Percentiles rank a stretch among this genome's conserved stretches.
Conservation (phyloP, 352 stramenopile genomes). For the Pythium dissimile region DNA sequence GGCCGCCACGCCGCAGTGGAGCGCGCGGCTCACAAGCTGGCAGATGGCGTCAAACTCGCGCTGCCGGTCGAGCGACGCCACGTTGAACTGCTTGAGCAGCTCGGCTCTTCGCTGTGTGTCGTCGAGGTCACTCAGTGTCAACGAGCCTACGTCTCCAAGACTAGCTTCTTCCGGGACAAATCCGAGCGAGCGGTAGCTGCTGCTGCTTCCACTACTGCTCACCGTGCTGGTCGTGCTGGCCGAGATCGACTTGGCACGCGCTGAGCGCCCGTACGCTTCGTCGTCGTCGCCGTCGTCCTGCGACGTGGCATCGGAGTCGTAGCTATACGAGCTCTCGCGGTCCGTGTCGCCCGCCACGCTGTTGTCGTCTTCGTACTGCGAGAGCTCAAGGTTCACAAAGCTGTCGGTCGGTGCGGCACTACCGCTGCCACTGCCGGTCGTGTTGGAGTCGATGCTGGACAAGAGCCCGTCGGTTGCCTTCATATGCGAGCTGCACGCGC, state of each 20-base stretch:
- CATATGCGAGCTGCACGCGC: constrained; percentile 24
- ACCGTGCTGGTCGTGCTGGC: constrained; percentile 3
- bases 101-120: constrained; percentile 36
- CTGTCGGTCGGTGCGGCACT: constrained; percentile 4
- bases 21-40: constrained; percentile 52
- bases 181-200: constrained; percentile 1
- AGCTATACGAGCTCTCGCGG: constrained; percentile 22
- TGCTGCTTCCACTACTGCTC: constrained; percentile 8
- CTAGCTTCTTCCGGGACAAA: constrained; percentile 28
- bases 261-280: not conserved
- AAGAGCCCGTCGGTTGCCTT: constrained; percentile 9
- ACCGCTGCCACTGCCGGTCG: constrained; percentile 11
- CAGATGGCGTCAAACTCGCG: constrained; percentile 77
- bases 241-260: not conserved
- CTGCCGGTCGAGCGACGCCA: constrained; percentile 40
- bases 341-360: constrained; percentile 16
- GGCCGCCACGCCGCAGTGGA: constrained; percentile 57
- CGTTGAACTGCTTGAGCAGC: constrained; percentile 39
- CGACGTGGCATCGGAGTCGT: constrained; percentile 19
- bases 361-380: constrained; percentile 21
- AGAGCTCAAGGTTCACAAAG: constrained; percentile 38
- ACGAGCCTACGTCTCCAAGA: constrained; percentile 30
- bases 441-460: constrained; percentile 35
- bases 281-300: not conserved
- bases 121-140: constrained; percentile 41